phyloP scores from a whole-genome alignment of 2,329 filamentous ascomycete genomes.

The Colletotrichum noveboracense region DNA sequence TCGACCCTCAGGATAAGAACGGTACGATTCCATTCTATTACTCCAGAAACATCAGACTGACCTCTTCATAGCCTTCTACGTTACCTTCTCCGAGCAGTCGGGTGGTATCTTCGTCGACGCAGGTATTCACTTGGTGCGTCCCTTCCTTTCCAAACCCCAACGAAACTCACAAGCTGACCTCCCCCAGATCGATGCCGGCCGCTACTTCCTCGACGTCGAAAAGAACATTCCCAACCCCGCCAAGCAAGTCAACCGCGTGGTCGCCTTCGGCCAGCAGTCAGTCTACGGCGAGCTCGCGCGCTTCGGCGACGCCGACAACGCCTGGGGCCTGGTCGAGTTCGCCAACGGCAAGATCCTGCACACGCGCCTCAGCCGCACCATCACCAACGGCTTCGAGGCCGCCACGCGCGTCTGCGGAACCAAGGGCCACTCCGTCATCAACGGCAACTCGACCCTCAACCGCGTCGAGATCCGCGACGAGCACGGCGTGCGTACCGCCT shows the following conservation, averaged over 20 bases:
- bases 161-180: background rate
- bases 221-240: background rate
- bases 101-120: background rate
- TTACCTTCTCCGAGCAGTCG: background rate
- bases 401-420: constrained; percentile 22
- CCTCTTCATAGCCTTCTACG: background rate
- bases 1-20: background rate
- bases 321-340: constrained; percentile 39
- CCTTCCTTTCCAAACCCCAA: accelerated
- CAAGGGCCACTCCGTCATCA: constrained; percentile 32
- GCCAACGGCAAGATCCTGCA: constrained; percentile 39
- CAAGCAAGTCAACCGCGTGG: background rate
- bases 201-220: background rate
- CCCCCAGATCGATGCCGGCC: background rate
- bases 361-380: constrained; percentile 36
- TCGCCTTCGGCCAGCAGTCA: background rate
- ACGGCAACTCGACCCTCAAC: constrained; percentile 23
- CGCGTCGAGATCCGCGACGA: background rate
- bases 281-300: background rate
- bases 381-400: constrained; percentile 39
- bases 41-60: background rate
- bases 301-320: constrained; percentile 33
- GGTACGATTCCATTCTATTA: background rate
- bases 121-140: accelerated
- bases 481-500: background rate